Conservation (phyloP, 2,329 filamentous ascomycete genomes). For the Cordyceps cicadae region DNA sequence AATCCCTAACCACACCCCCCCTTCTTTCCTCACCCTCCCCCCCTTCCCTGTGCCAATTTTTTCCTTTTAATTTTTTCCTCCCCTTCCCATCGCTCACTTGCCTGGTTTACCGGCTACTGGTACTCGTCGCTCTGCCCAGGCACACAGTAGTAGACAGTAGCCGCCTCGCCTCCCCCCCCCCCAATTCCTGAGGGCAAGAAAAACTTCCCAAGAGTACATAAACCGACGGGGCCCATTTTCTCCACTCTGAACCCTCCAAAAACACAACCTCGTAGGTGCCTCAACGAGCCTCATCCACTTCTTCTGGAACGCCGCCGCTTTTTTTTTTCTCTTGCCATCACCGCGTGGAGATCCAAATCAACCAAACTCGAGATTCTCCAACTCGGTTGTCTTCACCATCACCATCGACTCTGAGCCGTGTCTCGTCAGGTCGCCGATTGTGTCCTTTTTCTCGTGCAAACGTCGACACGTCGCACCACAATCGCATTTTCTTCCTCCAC, state of each 20-base stretch:
- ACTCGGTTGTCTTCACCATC: background rate
- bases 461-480: background rate
- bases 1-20: background rate
- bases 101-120: constrained; percentile 3
- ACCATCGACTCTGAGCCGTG: background rate
- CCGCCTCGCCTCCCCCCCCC: constrained; percentile 2
- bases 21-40: background rate
- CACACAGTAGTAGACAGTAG: background rate
- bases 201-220: constrained; percentile 12
- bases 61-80: background rate
- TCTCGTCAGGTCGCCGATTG: background rate
- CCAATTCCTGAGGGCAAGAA: constrained; percentile 4
- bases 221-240: constrained; percentile 11
- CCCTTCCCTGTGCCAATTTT: background rate
- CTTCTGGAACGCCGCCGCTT: constrained; percentile 13
- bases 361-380: constrained; percentile 7
- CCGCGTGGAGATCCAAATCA: constrained; percentile 8
- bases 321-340: constrained; percentile 7
- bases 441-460: background rate
- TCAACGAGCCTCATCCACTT: constrained; percentile 13
- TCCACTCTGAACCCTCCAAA: constrained; percentile 14
- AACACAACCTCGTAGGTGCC: constrained; percentile 12
- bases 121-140: constrained; percentile 2
- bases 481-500: background rate
- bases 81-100: background rate